Base-by-base conservation (phyloP, 345 rosid genomes). In the Dovyalis caffra region DNA sequence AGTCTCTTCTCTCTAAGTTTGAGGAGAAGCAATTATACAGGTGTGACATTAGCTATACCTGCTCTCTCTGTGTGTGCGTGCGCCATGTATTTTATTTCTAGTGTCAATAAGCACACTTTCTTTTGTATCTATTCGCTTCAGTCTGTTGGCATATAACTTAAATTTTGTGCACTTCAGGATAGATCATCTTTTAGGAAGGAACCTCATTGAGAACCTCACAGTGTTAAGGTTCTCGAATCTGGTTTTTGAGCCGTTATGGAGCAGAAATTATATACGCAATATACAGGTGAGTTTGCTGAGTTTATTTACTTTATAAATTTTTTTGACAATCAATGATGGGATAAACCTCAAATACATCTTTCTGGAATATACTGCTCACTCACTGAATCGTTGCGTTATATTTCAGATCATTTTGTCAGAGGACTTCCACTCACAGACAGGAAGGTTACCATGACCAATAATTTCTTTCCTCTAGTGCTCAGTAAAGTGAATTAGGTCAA, bases 241-340 rank as follows among this genome's bases (percentile, higher is more conserved):
- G 43, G 91, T 90, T 57, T 90, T 92, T 79, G 93, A 90, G 83
- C 94, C 90, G 23, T 78, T 92, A 21, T 92, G 95, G 95, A 89
- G 87, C 78, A 79, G 90, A 43, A 89, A 82, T 53, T 90, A 90
- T 78, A 85, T 88, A 80, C 88, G 81, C 70, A 87, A 80, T 77
- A 78, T 90, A 49, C 97, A 86, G 86, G 95, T 88, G 81, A 71
- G 58, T 58, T 53, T 53, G 86, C 94, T 88, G 81, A 71, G 58
- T 58, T 53, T 53, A 14, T 69, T 16, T 25, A 20, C 35, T 35
- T 23, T 75, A 11, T 3, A 23, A 66, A 32, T 45, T 23, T 26
- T 49, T 79, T 66, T 70, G 62, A 7, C 29, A 3, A 43, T 58
- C 37, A 35, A 37, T 25, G 21, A 8, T 11, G 43, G 40, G 68